Percentiles rank a stretch among this genome's conserved stretches.
Conservation (phyloP, 2,329 filamentous ascomycete species). For the Cordyceps cicadae region DNA sequence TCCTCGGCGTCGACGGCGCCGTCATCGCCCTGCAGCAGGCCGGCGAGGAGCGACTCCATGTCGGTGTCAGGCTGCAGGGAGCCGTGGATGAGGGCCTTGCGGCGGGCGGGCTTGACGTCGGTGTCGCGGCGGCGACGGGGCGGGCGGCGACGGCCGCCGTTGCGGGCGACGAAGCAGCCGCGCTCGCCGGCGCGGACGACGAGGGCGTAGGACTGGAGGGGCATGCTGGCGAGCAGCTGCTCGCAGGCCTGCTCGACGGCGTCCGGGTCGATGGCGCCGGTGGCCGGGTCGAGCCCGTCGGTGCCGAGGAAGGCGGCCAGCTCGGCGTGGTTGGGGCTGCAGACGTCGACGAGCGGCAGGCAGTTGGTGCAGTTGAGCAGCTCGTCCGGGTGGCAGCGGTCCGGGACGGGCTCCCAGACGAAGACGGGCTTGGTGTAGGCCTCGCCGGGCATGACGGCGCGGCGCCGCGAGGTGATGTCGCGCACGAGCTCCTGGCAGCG, state of each 20-base stretch:
- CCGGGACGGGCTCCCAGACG: conserved; percentile 93
- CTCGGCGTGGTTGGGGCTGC: conserved; percentile 79
- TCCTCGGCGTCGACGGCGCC: conserved; percentile 48
- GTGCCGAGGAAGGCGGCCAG: conserved; percentile 77
- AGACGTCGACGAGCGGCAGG: conserved; percentile 53
- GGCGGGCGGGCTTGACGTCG: conserved; percentile 22
- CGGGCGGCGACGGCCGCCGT: conserved; percentile 42
- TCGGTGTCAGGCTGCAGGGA: conserved; percentile 52
- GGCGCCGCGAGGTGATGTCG: conserved; percentile 56
- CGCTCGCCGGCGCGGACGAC: conserved; percentile 64
- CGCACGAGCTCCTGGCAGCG: conserved; percentile 70
- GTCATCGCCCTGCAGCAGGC: conserved; percentile 45
- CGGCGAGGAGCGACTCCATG: conserved; percentile 54
- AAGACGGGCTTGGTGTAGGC: conserved; percentile 57
- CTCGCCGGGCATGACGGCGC: conserved; percentile 27
- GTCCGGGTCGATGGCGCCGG: conserved; percentile 43
- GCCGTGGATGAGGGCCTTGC: conserved; percentile 39
- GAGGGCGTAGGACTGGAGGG: conserved; percentile 55
- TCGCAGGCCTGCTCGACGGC: conserved; percentile 53
- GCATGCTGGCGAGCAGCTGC: conserved; percentile 55
- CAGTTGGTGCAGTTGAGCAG: conserved; percentile 57
- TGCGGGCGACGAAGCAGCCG: conserved; percentile 59
- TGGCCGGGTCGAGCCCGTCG: conserved; percentile 43
- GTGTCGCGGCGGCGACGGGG: conserved; percentile 18
- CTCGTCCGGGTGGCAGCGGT: conserved; percentile 68